phyloP scores from a whole-genome alignment of 2,329 filamentous ascomycete genomes.

The Pseudocercospora musae region DNA sequence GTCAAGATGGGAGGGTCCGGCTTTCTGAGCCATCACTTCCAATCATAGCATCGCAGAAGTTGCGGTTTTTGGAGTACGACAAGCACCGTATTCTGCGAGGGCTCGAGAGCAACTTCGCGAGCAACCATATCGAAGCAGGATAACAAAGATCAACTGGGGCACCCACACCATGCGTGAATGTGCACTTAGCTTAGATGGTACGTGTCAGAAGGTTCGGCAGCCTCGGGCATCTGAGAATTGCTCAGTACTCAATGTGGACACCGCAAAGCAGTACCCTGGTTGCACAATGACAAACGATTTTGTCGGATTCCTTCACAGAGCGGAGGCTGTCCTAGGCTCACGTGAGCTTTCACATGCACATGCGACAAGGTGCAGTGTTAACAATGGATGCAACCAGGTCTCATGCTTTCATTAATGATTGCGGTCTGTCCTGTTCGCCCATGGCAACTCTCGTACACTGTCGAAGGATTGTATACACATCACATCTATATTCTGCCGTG shows the following conservation, averaged over 20 bases:
- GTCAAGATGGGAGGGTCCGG: background rate
- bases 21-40: background rate
- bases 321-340: background rate
- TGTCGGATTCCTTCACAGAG: background rate
- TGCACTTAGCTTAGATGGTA: background rate
- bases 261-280: background rate
- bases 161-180: background rate
- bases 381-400: background rate
- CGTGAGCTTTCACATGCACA: background rate
- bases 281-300: background rate
- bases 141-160: background rate
- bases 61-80: background rate
- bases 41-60: background rate
- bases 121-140: background rate
- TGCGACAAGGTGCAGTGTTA: background rate
- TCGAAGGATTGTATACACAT: background rate
- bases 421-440: background rate
- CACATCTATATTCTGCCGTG: background rate
- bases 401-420: background rate
- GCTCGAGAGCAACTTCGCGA: background rate
- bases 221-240: background rate
- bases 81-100: background rate
- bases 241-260: background rate
- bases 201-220: background rate
- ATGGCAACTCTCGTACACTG: background rate